Conservation (phyloP, 164 flowering plant species). For the Vitis rupestris region DNA sequence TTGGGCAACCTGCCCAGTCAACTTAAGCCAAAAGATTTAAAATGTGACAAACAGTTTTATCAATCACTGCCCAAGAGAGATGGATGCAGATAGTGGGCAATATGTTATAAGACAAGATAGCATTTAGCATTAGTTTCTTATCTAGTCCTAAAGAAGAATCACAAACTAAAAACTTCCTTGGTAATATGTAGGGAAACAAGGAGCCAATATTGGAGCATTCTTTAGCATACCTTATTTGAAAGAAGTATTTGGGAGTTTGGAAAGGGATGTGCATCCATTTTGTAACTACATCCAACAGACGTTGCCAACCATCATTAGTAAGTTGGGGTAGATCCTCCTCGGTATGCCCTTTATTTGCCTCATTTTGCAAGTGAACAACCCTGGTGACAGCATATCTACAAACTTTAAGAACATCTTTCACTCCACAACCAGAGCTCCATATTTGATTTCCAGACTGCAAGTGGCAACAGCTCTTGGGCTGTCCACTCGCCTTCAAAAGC, state of each 20-base stretch:
- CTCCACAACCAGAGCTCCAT: slow-evolving; percentile 24
- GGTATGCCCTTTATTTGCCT: slow-evolving; percentile 19
- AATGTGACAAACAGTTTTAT: no score
- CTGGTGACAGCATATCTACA: slow-evolving; percentile 48
- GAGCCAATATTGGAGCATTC: neutral
- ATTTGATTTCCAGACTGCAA: slow-evolving; percentile 28
- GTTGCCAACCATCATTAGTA: slow-evolving; percentile 28
- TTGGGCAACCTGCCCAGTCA: no score
- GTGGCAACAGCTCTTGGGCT: slow-evolving; percentile 27
- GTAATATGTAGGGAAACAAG: no score
- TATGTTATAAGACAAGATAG: no score
- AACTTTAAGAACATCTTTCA: slow-evolving; percentile 36
- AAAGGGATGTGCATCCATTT: slow-evolving; percentile 61
- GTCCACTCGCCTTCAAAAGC: slow-evolving; percentile 34
- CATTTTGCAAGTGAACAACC: slow-evolving; percentile 35
- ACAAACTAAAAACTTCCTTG: no score
- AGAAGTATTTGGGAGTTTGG: slow-evolving; percentile 58
- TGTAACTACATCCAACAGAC: slow-evolving; percentile 31
- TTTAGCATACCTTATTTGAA: slow-evolving; percentile 56
- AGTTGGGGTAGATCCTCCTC: slow-evolving; percentile 18
- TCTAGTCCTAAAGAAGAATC: no score
- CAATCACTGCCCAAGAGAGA: no score
- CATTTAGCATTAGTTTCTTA: neutral
- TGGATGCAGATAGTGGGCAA: no score
- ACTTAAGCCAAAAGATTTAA: no score